Base-by-base conservation (phyloP, 2,329 filamentous ascomycete genomes). In the Exutisphaerella laricina region DNA sequence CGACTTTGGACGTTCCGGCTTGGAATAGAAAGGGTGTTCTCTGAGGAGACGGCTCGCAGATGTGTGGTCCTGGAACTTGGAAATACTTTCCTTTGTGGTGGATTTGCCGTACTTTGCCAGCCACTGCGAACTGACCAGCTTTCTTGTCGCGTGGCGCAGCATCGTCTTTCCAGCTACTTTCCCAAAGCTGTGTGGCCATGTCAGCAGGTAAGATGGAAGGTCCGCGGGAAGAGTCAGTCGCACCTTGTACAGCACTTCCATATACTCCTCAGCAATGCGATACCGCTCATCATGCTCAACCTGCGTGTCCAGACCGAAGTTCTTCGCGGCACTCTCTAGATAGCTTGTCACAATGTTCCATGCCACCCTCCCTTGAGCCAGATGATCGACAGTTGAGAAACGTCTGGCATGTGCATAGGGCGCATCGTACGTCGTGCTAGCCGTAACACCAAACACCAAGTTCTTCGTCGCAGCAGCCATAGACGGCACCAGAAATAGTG, bases 391-490 rank as follows among this genome's bases (percentile, higher is more conserved):
- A 0, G 75, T 78, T 0, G 76, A 79, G 40, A 82, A 79, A 0
- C 77, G 66, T 56, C 79, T 79, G 0, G 78, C 79, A 1, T 82
- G 63, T 1, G 80, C 60, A 43, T 79, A 82, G 0, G 79, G 79
- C 0, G 75, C 74, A 46, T 80, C 77, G 43, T 79, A 82, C 0
- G 75, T 77, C 2, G 78, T 81, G 0, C 75, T 78, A 0, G 76
- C 74, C 0, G 78, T 82, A 48, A 82, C 78, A 1, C 71, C 79
- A 49, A 82, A 82, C 0, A 70, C 67, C 2, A 83, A 65, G 34
- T 78, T 78, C 59, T 79, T 81, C 1, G 79, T 82, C 16, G 80
- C 78, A 0, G 78, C 77, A 2, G 79, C 79, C 79, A 82, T 83
- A 26, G 79, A 78, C 2, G 71, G 72, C 41, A 82, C 78, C 3